Percentiles rank a stretch among this genome's conserved stretches.
phyloP scores from a whole-genome alignment of 345 rosid species.

The Firmiana major region DNA sequence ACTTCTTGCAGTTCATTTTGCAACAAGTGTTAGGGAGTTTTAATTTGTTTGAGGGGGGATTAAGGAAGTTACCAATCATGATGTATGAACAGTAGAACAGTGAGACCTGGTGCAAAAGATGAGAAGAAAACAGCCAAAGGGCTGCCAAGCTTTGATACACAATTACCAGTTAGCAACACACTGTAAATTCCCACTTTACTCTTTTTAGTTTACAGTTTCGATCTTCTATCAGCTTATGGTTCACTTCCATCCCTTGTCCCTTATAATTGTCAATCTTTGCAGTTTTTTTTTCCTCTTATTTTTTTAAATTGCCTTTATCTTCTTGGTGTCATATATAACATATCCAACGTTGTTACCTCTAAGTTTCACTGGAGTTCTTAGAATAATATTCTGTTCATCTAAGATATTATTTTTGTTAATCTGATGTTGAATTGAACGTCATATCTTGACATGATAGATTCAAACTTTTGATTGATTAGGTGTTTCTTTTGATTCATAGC shows the following conservation, averaged over 20 bases:
- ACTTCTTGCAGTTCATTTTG: slow-evolving; percentile 9
- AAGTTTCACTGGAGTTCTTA: neutral
- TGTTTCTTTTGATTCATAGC: neutral
- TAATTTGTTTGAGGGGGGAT: slow-evolving; percentile 18
- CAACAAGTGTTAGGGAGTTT: slow-evolving; percentile 6
- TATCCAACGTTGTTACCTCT: neutral
- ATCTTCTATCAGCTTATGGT: neutral
- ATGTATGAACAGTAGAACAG: slow-evolving; percentile 21
- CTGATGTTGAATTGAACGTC: neutral
- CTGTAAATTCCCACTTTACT: slow-evolving; percentile 26
- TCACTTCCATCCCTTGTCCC: neutral
- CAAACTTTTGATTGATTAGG: neutral
- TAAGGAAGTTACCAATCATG: slow-evolving; percentile 17
- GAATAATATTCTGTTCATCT: neutral
- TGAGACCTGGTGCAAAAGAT: slow-evolving; percentile 23
- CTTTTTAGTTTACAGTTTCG: neutral
- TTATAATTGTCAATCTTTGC: too few species aligned
- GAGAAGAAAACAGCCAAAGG: slow-evolving; percentile 28
- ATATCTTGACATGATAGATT: neutral
- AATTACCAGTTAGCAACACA: slow-evolving; percentile 23
- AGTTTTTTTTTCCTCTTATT: too few species aligned
- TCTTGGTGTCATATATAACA: neutral
- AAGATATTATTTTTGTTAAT: neutral
- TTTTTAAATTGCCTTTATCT: too few species aligned
- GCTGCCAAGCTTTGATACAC: slow-evolving; percentile 46